Conservation (phyloP, 371 early-diverging fungal species). For the Mortierella sp. region DNA sequence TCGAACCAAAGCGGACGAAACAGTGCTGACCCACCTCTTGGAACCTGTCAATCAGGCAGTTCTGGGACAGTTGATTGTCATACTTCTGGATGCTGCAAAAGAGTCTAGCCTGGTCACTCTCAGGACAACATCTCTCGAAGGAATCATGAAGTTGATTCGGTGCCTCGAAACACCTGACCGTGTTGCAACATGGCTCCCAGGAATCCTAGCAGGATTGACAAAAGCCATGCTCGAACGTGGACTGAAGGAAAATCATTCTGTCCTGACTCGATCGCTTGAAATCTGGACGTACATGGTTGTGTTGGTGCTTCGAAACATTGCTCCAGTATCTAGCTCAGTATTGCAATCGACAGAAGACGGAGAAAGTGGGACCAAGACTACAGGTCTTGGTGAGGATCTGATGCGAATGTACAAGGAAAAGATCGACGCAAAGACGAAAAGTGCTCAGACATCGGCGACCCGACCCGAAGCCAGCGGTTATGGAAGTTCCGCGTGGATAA, state of each 20-base stretch:
- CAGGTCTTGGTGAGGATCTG: conserved; percentile 10
- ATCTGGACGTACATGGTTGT: conserved; percentile 30
- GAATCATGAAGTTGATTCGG: conserved; percentile 24
- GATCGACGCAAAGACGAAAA: neutral
- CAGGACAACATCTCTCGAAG: conserved; percentile 21
- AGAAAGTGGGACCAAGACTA: neutral
- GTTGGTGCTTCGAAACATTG: conserved; percentile 5
- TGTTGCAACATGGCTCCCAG: conserved; percentile 33
- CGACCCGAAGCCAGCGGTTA: neutral
- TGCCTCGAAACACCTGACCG: conserved; percentile 28
- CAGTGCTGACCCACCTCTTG: conserved; percentile 16
- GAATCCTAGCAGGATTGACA: conserved; percentile 25
- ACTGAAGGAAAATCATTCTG: conserved; percentile 37
- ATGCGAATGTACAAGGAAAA: conserved; percentile 37
- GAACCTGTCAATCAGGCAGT: conserved; percentile 6
- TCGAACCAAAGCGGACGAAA: conserved; percentile 16
- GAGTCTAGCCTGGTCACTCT: conserved; percentile 22
- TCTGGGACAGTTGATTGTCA: conserved; percentile 26
- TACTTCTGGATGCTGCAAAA: conserved; percentile 22
- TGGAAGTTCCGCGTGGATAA: conserved; percentile 29
- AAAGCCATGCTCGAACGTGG: conserved; percentile 29
- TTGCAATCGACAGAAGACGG: neutral
- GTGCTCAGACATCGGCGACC: neutral
- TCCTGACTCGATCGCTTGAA: conserved; percentile 19
- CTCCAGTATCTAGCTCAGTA: neutral